Conservation (phyloP, 2,329 filamentous ascomycete genomes). For the Colletotrichum melonis region DNA sequence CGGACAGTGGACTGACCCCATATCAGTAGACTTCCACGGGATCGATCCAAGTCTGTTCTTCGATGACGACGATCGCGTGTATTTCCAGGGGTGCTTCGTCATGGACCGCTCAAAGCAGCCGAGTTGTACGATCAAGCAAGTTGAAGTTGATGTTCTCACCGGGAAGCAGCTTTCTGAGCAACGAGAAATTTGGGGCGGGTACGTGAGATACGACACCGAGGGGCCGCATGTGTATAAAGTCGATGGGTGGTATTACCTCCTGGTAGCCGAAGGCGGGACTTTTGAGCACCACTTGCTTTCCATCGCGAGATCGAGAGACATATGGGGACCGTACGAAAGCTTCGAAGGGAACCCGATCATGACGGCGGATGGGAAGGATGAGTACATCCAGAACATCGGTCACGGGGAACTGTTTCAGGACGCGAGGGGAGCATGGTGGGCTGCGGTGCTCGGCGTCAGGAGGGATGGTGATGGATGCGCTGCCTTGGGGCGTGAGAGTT, state of each 20-base stretch:
- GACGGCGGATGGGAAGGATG: conserved; percentile 35
- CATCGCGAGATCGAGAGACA: conserved; percentile 41
- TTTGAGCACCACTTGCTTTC: conserved; percentile 43
- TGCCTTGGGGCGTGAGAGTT: not conserved
- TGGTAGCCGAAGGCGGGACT: conserved; percentile 54
- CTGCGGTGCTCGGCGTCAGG: conserved; percentile 25
- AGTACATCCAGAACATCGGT: conserved; percentile 34
- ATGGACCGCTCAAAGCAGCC: conserved; percentile 32
- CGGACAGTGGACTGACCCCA: conserved; percentile 42
- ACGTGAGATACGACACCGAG: conserved; percentile 39
- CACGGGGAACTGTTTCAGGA: conserved; percentile 36
- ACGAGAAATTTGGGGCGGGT: conserved; percentile 1
- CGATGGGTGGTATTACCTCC: conserved; percentile 50
- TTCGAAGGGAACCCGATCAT: conserved; percentile 43
- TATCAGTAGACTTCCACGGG: conserved; percentile 46
- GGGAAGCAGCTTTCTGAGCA: not conserved
- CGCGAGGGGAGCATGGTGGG: conserved; percentile 36
- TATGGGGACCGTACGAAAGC: conserved; percentile 46
- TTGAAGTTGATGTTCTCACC: conserved; percentile 29
- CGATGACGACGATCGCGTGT: conserved; percentile 54
- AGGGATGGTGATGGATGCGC: not conserved
- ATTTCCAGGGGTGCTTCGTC: conserved; percentile 39
- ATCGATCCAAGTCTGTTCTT: conserved; percentile 54
- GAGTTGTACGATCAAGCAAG: conserved; percentile 36
- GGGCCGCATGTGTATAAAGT: conserved; percentile 52